Percentiles rank a stretch among this genome's conserved stretches.
Conservation (phyloP, 345 rosid species). For the Hibiscus mutabilis region DNA sequence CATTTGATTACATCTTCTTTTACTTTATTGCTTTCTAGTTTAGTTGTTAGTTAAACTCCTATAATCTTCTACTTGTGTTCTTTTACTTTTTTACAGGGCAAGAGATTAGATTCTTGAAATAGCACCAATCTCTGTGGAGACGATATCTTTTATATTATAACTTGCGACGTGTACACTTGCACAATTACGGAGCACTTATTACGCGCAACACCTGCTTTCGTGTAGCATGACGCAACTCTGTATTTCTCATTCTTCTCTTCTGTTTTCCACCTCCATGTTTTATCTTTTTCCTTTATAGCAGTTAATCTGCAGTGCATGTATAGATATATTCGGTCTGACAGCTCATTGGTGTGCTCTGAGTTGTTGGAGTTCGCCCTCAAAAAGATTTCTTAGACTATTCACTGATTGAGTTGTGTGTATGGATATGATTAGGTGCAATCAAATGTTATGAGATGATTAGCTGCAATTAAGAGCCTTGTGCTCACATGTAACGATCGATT, state of each 20-base stretch:
- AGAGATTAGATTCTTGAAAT: no score
- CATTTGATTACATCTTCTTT: no score
- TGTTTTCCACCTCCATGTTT: neutral
- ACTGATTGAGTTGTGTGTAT: neutral
- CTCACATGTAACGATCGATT: neutral
- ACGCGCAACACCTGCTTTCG: no score
- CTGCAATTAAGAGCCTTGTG: neutral
- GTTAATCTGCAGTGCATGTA: slow-evolving; percentile 11
- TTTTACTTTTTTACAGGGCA: no score
- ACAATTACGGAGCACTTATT: no score
- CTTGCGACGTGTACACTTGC: no score
- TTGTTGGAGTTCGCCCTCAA: neutral
- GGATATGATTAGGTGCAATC: neutral
- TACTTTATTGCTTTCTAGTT: no score
- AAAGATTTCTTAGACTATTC: neutral
- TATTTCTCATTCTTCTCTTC: neutral
- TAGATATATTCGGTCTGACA: slow-evolving; percentile 23
- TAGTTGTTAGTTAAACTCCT: no score
- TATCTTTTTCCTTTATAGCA: slow-evolving; percentile 4
- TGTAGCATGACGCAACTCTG: slow-evolving; percentile 6
- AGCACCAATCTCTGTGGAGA: no score
- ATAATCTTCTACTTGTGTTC: no score
- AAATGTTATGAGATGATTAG: neutral
- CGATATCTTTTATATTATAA: no score
- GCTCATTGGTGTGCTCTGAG: slow-evolving; percentile 7